Evolutionary conservation across 805 yeast species (phyloP).

Genomic region (Myxozyma vanderwaltii): DNA sequence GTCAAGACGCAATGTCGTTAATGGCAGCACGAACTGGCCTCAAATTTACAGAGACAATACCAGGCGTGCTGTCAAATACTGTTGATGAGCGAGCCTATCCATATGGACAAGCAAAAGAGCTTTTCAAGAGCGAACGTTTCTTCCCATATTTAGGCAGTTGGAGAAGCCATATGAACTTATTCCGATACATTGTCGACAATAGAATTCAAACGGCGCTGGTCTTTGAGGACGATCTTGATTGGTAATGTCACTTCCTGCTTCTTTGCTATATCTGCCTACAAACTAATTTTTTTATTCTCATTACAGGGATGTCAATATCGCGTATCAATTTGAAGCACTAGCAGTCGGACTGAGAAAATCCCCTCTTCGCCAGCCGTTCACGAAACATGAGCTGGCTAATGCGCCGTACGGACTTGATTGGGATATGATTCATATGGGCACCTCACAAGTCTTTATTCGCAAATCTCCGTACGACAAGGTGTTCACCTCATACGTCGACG

Average conservation of each 20-base stretch:
- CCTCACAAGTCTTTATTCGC: constrained; percentile 5
- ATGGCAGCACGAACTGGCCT: constrained; percentile 4
- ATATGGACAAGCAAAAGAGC: neutral
- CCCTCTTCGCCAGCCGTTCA: constrained; percentile 11
- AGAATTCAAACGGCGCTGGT: constrained; percentile 16
- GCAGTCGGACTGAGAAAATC: constrained; percentile 9
- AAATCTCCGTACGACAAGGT: constrained; percentile 3
- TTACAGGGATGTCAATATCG: constrained; percentile 9
- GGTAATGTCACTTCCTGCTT: neutral
- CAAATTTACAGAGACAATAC: constrained; percentile 4
- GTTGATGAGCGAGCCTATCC: constrained; percentile 15
- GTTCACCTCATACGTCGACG: constrained; percentile 1
- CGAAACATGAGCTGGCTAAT: constrained; percentile 2
- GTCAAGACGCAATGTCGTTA: constrained; percentile 20
- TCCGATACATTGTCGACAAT: constrained; percentile 16
- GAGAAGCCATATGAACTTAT: constrained; percentile 20
- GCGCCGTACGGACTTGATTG: constrained; percentile 25
- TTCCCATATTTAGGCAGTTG: constrained; percentile 17
- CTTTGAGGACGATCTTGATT: constrained; percentile 23
- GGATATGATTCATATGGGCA: constrained; percentile 15
- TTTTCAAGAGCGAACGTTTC: constrained; percentile 1
- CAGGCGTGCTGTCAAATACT: constrained; percentile 13
- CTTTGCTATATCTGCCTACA: neutral
- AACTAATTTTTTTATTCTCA: neutral
- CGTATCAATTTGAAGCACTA: constrained; percentile 6